These are phyloP conservation scores for Aspergillus indologenus DNA, from an alignment of 495 filamentous ascomycete species.

Conservation along the genomic window DNA sequence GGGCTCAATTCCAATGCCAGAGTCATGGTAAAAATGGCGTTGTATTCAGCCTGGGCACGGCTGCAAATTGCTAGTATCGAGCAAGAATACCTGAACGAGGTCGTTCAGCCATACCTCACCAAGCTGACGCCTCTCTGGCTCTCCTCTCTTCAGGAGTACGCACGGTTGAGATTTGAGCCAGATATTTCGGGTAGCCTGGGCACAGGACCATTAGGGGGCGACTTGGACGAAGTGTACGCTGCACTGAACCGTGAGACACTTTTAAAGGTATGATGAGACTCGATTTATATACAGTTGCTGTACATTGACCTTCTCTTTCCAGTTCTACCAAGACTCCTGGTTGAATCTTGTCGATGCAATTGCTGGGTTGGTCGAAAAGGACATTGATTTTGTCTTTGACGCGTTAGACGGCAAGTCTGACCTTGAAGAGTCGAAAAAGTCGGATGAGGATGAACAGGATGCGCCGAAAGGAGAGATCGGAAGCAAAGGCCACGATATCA, in stretches of 20 bases:
- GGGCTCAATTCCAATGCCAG: conserved; percentile 93
- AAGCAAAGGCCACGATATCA: conserved; percentile 70
- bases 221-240: conserved; percentile 86
- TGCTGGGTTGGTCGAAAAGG: conserved; percentile 93
- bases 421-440: conserved; percentile 21
- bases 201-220: conserved; percentile 62
- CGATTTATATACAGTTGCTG: background rate
- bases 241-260: conserved; percentile 92
- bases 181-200: conserved; percentile 89
- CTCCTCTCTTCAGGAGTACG: conserved; percentile 89
- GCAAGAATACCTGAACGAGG: conserved; percentile 82
- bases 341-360: conserved; percentile 95
- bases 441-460: conserved; percentile 43
- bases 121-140: conserved; percentile 91
- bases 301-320: conserved; percentile 22
- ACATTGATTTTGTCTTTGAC: conserved; percentile 96
- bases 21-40: conserved; percentile 96
- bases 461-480: conserved; percentile 40
- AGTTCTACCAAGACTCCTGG: conserved; percentile 98
- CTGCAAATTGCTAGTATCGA: conserved; percentile 94
- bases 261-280: conserved; percentile 53
- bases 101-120: conserved; percentile 85
- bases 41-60: conserved; percentile 98
- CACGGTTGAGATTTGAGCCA: conserved; percentile 88
- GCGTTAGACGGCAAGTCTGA: conserved; percentile 79